Evolutionary conservation across 805 yeast genomes (phyloP), one percentile per base, ranked within the genome.

Genomic region (Pichia pseudocactophila): DNA sequence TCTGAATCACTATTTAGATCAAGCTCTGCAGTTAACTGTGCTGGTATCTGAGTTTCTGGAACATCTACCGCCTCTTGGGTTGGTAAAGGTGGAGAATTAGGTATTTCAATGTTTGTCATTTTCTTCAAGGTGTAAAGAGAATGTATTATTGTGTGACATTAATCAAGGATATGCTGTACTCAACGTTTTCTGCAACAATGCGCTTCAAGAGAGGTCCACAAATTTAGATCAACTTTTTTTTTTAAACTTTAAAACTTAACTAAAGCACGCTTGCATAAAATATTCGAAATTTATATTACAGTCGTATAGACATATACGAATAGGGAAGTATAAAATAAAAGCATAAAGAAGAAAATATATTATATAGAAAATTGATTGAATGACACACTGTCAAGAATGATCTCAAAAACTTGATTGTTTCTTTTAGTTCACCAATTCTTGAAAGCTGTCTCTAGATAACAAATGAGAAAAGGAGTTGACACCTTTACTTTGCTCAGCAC

Each of bases 401-500:
- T n/a, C n/a, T n/a, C n/a, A n/a, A n/a, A n/a, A n/a, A n/a, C n/a
- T n/a, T n/a, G n/a, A n/a, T n/a, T n/a, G n/a, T n/a, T 22, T 22
- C 8, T 5, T 22, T 25, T 36, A 37, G 18, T 37, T 12, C 27
- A 33, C 22, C n/a, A 34, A 17, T 22, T 31, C 22, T 20, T 39
- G 41, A 36, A 51, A 47, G 12, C 56, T 56, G 6, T 37, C 30
- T 15, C 56, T 43, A 15, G 42, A 27, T n/a, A 50, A n/a, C 16
- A 54, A 40, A n/a, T 40, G 40, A 33, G 50, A 51, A 17, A 56
- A 53, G 16, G 50, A 40, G 10, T 37, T 26, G 13, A 28, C 20
- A n/a, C 45, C 55, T 13, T 38, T 39, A 15, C 43, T 37, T 35
- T 54, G 55, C 37, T 56, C 60, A 20, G 41, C 34, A 35, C 54